Evolutionary conservation across 352 stramenopile species (phyloP), one percentile per base, ranked within the genome.

Genomic region (Phytophthora uliginosa): DNA sequence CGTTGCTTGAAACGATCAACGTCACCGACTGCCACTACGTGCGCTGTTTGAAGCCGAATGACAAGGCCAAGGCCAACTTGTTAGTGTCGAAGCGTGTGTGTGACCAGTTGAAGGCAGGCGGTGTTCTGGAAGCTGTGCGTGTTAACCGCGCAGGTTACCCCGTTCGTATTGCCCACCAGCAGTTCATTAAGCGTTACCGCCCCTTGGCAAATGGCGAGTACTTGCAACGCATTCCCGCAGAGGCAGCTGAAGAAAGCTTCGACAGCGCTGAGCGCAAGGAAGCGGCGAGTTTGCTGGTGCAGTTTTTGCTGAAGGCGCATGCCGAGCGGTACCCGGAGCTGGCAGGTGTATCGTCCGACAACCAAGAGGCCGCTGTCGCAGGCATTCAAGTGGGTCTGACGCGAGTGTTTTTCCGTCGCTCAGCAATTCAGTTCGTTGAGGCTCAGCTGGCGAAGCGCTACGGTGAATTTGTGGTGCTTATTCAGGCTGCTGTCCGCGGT

Each of bases 11-110:
- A 36, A 98, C 97, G 22, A 91, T 99, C 40, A 93, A 98, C 68
- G 85, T 88, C 15, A 99, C 97, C 0, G 89, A 94, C 65, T 98
- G 97, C 31, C 97, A 99, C 73, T 99, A 99, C 79, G 96, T 99
- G 26, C 90, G 98, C n/a, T 99, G 98, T 79, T 90, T 99, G 47
- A 99, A 99, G 82, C 98, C 98, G 0, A 99, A 99, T 76, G 98
- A 99, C 78, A 84, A 95, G 15, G 95, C 98, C 12, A 95, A 98
- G 54, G 67, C 88, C 1, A 83, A 79, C 22, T 59, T 80, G 34
- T 90, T 99, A 70, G 89, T 93, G 33, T 65, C 97, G 15, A 96
- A 98, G 71, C 87, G 97, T 40, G 85, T 99, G 12, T 98, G 97
- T 40, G 97, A 99, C 69, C 98, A 99, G 83, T 77, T 99, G 4